A percentile compares a stretch with the other conserved stretches of the same genome.
These are phyloP conservation scores for Marasmius sp. DNA, from an alignment of 1,284 basidiomycete genomes.

Conservation along the genomic window DNA sequence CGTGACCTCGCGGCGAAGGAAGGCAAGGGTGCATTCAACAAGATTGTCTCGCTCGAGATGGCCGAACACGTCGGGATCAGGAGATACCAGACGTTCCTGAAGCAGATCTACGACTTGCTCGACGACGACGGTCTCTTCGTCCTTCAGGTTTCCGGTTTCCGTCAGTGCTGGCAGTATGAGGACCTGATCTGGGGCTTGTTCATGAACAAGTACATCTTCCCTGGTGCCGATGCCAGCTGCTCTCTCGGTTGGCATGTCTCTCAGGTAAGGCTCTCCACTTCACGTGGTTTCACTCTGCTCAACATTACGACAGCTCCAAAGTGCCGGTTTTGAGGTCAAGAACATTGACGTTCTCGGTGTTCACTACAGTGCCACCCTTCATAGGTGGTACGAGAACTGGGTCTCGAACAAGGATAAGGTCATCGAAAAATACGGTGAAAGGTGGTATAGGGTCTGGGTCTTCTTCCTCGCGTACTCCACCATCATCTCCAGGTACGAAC, in stretches of 20 bases:
- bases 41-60: slow-evolving; percentile 98
- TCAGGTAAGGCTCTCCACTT: slow-evolving; percentile 28
- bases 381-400: slow-evolving; percentile 97
- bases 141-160: slow-evolving; percentile 94
- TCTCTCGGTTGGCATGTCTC: slow-evolving; percentile 94
- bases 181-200: slow-evolving; percentile 95
- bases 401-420: slow-evolving; percentile 88
- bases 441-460: slow-evolving; percentile 89
- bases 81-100: slow-evolving; percentile 88
- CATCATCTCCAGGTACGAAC: slow-evolving; percentile 65
- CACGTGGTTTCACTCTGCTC: not conserved
- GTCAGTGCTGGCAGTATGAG: slow-evolving; percentile 96
- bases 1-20: slow-evolving; percentile 89
- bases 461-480: slow-evolving; percentile 87
- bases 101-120: slow-evolving; percentile 90
- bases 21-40: slow-evolving; percentile 80
- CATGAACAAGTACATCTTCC: slow-evolving; percentile 98
- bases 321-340: slow-evolving; percentile 96
- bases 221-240: slow-evolving; percentile 95
- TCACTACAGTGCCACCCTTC: slow-evolving; percentile 96
- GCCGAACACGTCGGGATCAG: slow-evolving; percentile 98
- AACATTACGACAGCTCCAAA: slow-evolving; percentile 63
- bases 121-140: slow-evolving; percentile 95
- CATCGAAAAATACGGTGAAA: slow-evolving; percentile 86
- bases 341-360: slow-evolving; percentile 94